These are phyloP conservation scores for Stevia rebaudiana DNA, from an alignment of 140 eudicot genomes.

Conservation along the genomic window DNA sequence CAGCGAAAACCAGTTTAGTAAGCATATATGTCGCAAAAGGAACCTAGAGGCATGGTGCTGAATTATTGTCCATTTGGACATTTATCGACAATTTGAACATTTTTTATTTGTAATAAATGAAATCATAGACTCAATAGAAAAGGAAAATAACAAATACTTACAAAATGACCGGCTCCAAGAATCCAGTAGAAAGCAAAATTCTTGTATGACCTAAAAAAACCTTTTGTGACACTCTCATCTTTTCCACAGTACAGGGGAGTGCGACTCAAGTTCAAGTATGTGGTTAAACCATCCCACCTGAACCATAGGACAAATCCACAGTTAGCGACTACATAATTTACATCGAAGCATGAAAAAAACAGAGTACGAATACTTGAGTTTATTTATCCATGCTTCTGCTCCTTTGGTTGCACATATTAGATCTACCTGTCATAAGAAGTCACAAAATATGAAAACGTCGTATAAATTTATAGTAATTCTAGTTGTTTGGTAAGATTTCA, in stretches of 20 bases:
- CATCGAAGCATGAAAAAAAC: background rate
- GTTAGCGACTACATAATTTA: background rate
- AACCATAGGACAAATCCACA: constrained; percentile 4
- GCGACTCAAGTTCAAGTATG: constrained; percentile 33
- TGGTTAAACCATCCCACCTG: constrained; percentile 72
- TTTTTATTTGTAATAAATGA: no score
- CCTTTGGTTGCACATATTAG: constrained; percentile 81
- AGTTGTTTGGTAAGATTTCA: background rate
- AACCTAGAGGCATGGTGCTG: background rate
- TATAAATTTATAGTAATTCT: background rate
- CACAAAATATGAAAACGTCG: background rate
- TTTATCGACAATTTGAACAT: background rate
- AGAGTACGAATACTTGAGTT: constrained; percentile 57
- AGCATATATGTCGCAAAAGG: background rate
- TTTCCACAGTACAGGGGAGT: constrained; percentile 56
- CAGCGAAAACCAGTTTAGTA: background rate
- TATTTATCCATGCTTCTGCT: constrained; percentile 75
- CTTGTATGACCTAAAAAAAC: constrained; percentile 47
- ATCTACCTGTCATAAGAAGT: constrained; percentile 42
- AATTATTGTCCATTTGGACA: background rate
- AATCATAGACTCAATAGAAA: no score
- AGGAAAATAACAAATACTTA: constrained; percentile 28
- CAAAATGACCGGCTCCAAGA: constrained; percentile 93
- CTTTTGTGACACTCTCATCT: constrained; percentile 40
- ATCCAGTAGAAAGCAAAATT: constrained; percentile 74